Evolutionary conservation across 2,329 filamentous ascomycete genomes (phyloP).

Genomic region (Phialocephala sp.): DNA sequence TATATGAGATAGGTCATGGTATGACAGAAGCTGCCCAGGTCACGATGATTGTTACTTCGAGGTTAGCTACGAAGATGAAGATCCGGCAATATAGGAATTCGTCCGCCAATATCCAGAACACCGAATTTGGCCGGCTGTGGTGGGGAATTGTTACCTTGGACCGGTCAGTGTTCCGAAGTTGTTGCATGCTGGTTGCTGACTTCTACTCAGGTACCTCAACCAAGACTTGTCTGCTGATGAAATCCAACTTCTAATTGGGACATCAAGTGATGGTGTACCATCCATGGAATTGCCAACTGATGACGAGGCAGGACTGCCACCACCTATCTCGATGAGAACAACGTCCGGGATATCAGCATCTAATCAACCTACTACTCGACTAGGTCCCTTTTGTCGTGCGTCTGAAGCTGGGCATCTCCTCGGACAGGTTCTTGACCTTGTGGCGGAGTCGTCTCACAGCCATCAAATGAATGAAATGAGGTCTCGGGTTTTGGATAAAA

Average conservation of each 20-base stretch:
- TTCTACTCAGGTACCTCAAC: slow-evolving; percentile 29
- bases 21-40: slow-evolving; percentile 31
- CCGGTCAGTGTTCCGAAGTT: slow-evolving; percentile 17
- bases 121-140: slow-evolving; percentile 33
- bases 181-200: slow-evolving; percentile 6
- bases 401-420: slow-evolving; percentile 31
- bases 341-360: slow-evolving; percentile 29
- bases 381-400: slow-evolving; percentile 35
- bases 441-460: slow-evolving; percentile 23
- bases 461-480: slow-evolving; percentile 24
- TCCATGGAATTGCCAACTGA: slow-evolving; percentile 33
- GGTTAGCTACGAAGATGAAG: slow-evolving; percentile 31
- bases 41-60: slow-evolving; percentile 28
- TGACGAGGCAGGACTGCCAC: slow-evolving; percentile 27
- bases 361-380: slow-evolving; percentile 30
- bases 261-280: slow-evolving; percentile 21
- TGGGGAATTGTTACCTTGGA: slow-evolving; percentile 35
- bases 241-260: slow-evolving; percentile 30
- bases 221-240: slow-evolving; percentile 30
- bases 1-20: slow-evolving; percentile 35
- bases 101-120: slow-evolving; percentile 28
- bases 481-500: slow-evolving; percentile 22
- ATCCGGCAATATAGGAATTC: slow-evolving; percentile 16
- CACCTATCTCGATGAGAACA: slow-evolving; percentile 24
- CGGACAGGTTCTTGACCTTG: slow-evolving; percentile 29